Evolutionary conservation across 768 basidiomycete genomes (phyloP), one percentile per base, ranked within the genome.

Genomic region (Atractiella rhizophila): DNA sequence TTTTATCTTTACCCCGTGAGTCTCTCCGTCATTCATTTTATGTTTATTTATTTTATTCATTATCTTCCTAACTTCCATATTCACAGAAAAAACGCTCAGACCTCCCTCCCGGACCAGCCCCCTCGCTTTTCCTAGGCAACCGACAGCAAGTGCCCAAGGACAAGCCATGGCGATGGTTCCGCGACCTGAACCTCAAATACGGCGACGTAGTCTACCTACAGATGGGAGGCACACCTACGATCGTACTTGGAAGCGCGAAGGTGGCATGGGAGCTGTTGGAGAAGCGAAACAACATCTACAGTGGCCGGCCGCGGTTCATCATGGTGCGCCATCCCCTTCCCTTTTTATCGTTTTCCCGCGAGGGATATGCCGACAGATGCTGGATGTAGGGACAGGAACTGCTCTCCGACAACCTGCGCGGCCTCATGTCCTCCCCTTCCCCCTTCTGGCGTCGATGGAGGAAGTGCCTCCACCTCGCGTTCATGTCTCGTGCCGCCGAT

Each of bases 221-320:
- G 34, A 46, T 51, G 47, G 52, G 52, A 3, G 34, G 39, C 5
- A 51, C 50, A 18, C 45, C 45, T 21, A 42, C 45, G 15, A 35
- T 53, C 21, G 35, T 53, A 3, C 42, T 53, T 18, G 52, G 52
- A 4, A 39, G 37, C 18, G 52, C 45, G 15, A 43, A 48, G 32
- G 42, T 39, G 2, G 52, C 52, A 1, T 49, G 44, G 42, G 52
- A 53, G 28, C 33, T 53, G 27, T 37, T 53, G 18, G 52, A 50
- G 29, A 51, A 53, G 40, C 28, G 38, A 12, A 31, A 28, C 7
- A 40, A 40, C 31, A 37, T 45, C 15, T 44, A 32, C 32, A 45
- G 38, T 40, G 27, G 35, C 9, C 26, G 52, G 9, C 52, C 52
- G 8, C 25, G 50, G 20, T 47, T 48, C 36, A 49, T 53, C 39